phyloP scores from a whole-genome alignment of 192 early-diverging fungal species.

The Spizellomyces sp. region DNA sequence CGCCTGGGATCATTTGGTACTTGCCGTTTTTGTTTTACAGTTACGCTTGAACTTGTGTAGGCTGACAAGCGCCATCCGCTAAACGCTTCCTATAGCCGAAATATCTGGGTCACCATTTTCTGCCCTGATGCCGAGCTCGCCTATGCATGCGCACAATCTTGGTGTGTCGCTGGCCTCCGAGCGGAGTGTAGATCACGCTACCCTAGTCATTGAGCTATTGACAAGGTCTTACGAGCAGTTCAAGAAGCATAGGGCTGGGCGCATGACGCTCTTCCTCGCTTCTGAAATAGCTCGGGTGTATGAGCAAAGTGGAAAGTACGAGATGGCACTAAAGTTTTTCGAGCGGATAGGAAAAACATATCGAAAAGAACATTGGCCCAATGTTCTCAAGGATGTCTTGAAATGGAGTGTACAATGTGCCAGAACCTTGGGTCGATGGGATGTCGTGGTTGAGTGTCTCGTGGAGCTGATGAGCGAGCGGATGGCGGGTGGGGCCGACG shows the following conservation, averaged over 20 bases:
- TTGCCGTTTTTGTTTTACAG: neutral
- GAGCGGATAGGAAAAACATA: constrained; percentile 87
- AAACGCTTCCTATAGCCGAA: neutral
- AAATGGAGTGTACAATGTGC: constrained; percentile 72
- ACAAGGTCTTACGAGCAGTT: constrained; percentile 93
- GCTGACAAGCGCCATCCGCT: neutral
- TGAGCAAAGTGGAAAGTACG: constrained; percentile 72
- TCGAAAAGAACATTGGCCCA: constrained; percentile 81
- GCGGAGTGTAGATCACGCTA: constrained; percentile 50
- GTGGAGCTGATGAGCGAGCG: constrained; percentile 69
- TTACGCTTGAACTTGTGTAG: too few species aligned
- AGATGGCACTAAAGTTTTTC: constrained; percentile 88
- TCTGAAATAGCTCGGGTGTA: constrained; percentile 87
- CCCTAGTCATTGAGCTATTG: constrained; percentile 77
- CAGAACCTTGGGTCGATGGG: constrained; percentile 60
- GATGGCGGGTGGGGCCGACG: constrained; percentile 18
- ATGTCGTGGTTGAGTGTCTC: constrained; percentile 64
- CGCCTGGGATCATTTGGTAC: constrained; percentile 9
- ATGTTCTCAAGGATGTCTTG: constrained; percentile 69
- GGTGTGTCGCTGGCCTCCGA: constrained; percentile 4
- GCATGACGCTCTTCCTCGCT: constrained; percentile 84
- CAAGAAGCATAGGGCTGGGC: constrained; percentile 67
- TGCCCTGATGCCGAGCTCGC: neutral
- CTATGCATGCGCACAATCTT: constrained; percentile 1
- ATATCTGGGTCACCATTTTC: neutral